A percentile compares a stretch with the other conserved stretches of the same genome.
Evolutionary conservation across 441 rosid species (phyloP).

Genomic region (Mallotus repandus): DNA sequence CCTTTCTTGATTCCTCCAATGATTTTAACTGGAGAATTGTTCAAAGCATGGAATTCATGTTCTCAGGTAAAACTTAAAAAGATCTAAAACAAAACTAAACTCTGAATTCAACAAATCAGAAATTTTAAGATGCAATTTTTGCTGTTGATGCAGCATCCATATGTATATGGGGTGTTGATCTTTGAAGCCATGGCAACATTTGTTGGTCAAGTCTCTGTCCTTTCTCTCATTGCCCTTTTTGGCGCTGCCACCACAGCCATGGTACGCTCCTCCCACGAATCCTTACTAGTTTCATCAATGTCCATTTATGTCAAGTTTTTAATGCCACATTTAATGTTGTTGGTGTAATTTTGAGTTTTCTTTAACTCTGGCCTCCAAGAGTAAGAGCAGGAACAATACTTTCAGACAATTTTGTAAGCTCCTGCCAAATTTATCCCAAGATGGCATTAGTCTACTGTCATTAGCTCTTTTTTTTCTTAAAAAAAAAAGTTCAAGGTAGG

Average conservation of each 20-base stretch:
- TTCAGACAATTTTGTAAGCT: not conserved
- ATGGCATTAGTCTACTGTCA: not conserved
- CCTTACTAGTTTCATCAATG: not conserved
- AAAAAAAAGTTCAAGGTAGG: no score
- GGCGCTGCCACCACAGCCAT: constrained; percentile 94
- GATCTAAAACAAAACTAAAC: no score
- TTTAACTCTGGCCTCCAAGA: not conserved
- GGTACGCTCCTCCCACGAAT: constrained; percentile 38
- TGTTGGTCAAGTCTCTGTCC: constrained; percentile 84
- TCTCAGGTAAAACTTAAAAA: constrained; percentile 46
- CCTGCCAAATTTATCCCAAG: no score
- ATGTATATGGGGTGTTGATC: constrained; percentile 72
- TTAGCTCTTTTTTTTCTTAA: no score
- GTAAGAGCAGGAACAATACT: not conserved
- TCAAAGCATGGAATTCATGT: constrained; percentile 85
- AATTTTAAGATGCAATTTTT: not conserved
- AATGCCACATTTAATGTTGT: constrained; percentile 2
- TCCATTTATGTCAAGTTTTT: not conserved
- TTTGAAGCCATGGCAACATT: constrained; percentile 96
- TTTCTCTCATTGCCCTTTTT: constrained; percentile 79
- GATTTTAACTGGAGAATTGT: constrained; percentile 78
- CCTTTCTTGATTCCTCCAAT: constrained; percentile 88
- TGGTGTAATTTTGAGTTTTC: not conserved
- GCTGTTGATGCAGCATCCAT: constrained; percentile 62
- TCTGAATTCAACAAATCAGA: not conserved